Conservation (phyloP, 805 yeast species). For the Nakazawaea anatomiae region DNA sequence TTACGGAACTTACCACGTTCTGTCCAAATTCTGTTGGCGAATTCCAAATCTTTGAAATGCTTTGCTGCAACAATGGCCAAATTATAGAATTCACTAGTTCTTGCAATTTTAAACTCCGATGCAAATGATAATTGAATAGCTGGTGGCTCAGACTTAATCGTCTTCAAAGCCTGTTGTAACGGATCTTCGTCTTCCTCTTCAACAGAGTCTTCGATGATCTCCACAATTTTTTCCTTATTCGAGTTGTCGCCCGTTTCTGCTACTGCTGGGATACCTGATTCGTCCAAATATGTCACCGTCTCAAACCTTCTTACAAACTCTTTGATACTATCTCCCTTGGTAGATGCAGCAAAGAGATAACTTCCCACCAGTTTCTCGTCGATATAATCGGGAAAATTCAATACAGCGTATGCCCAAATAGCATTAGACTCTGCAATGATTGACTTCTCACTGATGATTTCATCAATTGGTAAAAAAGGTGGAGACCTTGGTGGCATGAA, state of each 20-base stretch:
- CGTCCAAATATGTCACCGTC: constrained; percentile 28
- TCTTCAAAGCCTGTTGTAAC: constrained; percentile 9
- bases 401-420: constrained; percentile 52
- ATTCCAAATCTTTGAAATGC: constrained; percentile 42
- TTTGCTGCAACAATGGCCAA: constrained; percentile 64
- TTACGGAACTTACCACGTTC: constrained; percentile 75
- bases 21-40: constrained; percentile 66
- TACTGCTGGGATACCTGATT: constrained; percentile 16
- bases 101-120: constrained; percentile 23
- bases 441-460: constrained; percentile 32
- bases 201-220: constrained; percentile 14
- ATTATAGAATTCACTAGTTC: constrained; percentile 48
- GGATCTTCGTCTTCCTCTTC: constrained; percentile 11
- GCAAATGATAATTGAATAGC: constrained; percentile 6
- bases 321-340: constrained; percentile 24
- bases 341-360: constrained; percentile 42
- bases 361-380: constrained; percentile 39
- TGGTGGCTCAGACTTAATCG: constrained; percentile 8
- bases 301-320: constrained; percentile 31
- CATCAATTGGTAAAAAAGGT: constrained; percentile 65
- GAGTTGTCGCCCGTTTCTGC: constrained; percentile 17
- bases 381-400: constrained; percentile 37
- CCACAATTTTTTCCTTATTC: constrained; percentile 13
- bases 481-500: constrained; percentile 29
- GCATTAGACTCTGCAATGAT: constrained; percentile 75